Evolutionary conservation across 208 protist genomes (phyloP), one percentile per base, ranked within the genome.

Genomic region (Herpetomonas tarakana): DNA sequence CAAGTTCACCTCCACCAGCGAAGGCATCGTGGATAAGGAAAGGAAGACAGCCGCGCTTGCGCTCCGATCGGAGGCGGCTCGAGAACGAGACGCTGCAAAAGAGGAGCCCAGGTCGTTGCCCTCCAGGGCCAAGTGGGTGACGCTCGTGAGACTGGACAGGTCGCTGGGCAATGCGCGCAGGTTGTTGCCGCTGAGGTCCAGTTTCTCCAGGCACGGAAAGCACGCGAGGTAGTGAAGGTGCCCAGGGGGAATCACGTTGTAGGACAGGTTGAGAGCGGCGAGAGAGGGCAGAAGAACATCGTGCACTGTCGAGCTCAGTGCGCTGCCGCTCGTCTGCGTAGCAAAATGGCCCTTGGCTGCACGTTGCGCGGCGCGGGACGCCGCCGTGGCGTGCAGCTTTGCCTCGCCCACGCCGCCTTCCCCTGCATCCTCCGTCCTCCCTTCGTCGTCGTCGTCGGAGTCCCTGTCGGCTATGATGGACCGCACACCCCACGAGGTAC

Each of bases 101-200:
- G 45, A 35, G 28, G 39, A 28, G 26, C n/a, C 19, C 58, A 96
- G 83, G 41, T 68, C 22, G 62, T 96, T 96, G 41, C 78, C 55
- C 72, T 96, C 86, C 35, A 96, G 65, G 16, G 87, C 87, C 24
- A 96, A 74, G 51, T 93, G 90, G 16, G 86, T 93, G 26, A 96
- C 78, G 57, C 76, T 78, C 21, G 80, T 70, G 3, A 96, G 77
- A 3, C 44, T 52, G 21, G 84, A 89, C 39, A 96, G 71, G 52
- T 96, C 86, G 12, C 47, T 19, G 9, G 90, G 90, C 22, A 96
- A 61, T 0, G 50, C 55, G 30, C 74, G 69, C 44, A 96, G 59
- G 16, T 82, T 69, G 71, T 96, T 96, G 50, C 83, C 74, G 68
- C 86, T 93, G 28, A 96, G 62, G 61, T 96, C 86, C 0, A 96